Percentiles rank a stretch among this genome's conserved stretches.
These are phyloP conservation scores for Acacia melanoxylon DNA, from an alignment of 306 rosid species.

Conservation along the genomic window DNA sequence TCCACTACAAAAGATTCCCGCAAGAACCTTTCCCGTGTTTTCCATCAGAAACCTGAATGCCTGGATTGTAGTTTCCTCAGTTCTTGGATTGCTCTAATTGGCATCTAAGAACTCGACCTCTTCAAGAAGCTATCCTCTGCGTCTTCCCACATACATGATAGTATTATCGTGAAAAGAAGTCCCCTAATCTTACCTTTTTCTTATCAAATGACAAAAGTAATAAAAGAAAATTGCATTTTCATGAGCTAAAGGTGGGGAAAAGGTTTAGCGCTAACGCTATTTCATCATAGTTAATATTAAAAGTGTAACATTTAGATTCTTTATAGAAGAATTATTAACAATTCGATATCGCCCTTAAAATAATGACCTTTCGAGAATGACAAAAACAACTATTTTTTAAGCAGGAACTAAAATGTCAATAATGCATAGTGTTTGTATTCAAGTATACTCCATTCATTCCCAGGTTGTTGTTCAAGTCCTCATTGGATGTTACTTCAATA, in stretches of 20 bases:
- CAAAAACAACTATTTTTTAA: neutral
- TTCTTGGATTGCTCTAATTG: too few species aligned
- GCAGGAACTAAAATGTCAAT: too few species aligned
- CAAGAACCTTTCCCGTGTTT: too few species aligned
- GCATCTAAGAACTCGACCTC: too few species aligned
- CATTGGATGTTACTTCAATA: conserved; percentile 40
- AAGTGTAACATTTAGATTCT: neutral
- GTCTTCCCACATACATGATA: neutral
- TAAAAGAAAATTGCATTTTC: too few species aligned
- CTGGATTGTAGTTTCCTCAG: neutral
- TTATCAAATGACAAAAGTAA: too few species aligned
- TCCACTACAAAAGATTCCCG: too few species aligned
- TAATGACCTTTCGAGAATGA: neutral
- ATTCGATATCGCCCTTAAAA: neutral
- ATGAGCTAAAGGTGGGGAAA: too few species aligned
- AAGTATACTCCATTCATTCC: conserved; percentile 14
- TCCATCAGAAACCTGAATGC: too few species aligned
- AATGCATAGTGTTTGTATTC: conserved; percentile 32
- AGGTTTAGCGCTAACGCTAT: neutral
- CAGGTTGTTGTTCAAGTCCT: conserved; percentile 19
- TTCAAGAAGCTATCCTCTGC: neutral
- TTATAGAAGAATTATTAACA: neutral
- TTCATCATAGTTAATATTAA: too few species aligned
- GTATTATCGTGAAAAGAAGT: neutral
- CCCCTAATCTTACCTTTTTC: neutral